Conservation (phyloP, 2,329 filamentous ascomycete species). For the Neonectria sp. region DNA sequence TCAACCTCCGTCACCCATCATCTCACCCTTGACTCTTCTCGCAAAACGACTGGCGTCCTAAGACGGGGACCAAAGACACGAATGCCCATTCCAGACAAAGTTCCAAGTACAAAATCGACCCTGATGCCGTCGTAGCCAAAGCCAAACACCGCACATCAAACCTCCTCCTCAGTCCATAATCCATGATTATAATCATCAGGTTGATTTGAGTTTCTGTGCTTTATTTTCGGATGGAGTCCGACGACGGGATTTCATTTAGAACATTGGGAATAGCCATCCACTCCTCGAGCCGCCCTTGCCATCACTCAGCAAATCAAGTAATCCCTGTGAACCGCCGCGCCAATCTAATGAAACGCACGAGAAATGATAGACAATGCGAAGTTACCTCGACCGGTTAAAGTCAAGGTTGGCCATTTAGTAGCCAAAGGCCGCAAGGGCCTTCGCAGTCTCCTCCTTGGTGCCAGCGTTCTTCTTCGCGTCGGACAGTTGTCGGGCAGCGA, state of each 20-base stretch:
- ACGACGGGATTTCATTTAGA: slow-evolving; percentile 54
- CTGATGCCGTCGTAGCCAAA: slow-evolving; percentile 7
- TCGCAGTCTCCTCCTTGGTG: slow-evolving; percentile 88
- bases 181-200: slow-evolving; percentile 41
- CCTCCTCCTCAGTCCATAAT: slow-evolving; percentile 45
- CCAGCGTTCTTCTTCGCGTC: slow-evolving; percentile 94
- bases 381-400: slow-evolving; percentile 49
- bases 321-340: slow-evolving; percentile 67
- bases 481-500: slow-evolving; percentile 88
- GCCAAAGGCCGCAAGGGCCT: slow-evolving; percentile 90
- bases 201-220: slow-evolving; percentile 53
- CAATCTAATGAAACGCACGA: slow-evolving; percentile 69
- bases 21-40: slow-evolving; percentile 41
- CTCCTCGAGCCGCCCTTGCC: slow-evolving; percentile 59
- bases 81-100: slow-evolving; percentile 22
- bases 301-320: slow-evolving; percentile 65
- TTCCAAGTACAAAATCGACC: slow-evolving; percentile 12
- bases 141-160: slow-evolving; percentile 36
- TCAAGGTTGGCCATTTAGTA: slow-evolving; percentile 75
- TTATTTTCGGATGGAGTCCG: slow-evolving; percentile 53
- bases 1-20: slow-evolving; percentile 47
- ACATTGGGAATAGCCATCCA: slow-evolving; percentile 54
- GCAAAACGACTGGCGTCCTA: slow-evolving; percentile 48
- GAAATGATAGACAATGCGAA: slow-evolving; percentile 62
- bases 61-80: slow-evolving; percentile 26